Percentiles rank a stretch among this genome's conserved stretches.
These are phyloP conservation scores for Apiospora aurea DNA, from an alignment of 2,329 filamentous ascomycete species.

Conservation along the genomic window DNA sequence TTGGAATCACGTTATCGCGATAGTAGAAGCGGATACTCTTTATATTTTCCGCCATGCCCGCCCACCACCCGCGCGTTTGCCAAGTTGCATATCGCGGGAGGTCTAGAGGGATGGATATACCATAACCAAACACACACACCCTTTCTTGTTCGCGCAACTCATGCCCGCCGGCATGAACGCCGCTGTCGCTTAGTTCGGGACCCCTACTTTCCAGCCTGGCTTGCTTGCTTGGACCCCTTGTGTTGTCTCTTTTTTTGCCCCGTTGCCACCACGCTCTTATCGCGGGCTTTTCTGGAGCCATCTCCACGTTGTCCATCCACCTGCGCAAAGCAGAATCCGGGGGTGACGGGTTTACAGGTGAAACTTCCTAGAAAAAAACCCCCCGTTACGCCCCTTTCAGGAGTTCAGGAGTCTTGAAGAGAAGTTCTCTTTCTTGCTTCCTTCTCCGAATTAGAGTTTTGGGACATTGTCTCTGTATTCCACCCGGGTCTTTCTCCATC, in stretches of 20 bases:
- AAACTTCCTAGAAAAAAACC: not conserved
- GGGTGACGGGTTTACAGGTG: slow-evolving; percentile 10
- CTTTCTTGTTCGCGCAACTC: not conserved
- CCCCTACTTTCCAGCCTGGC: not conserved
- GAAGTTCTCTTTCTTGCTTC: not conserved
- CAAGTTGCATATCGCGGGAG: not conserved
- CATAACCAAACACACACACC: not conserved
- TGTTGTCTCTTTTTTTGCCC: slow-evolving; percentile 6
- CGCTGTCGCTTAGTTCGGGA: not conserved
- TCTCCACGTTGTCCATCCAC: slow-evolving; percentile 15
- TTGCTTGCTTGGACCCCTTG: not conserved
- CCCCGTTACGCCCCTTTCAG: not conserved
- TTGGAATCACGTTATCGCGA: not conserved
- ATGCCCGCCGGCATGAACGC: slow-evolving; percentile 6
- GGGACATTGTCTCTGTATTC: not conserved
- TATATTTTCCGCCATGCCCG: not conserved
- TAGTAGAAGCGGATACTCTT: not conserved
- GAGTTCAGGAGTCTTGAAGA: not conserved
- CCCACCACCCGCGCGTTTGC: not conserved
- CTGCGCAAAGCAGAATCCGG: slow-evolving; percentile 4
- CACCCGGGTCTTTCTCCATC: not conserved
- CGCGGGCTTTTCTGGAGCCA: slow-evolving; percentile 7
- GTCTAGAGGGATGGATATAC: not conserved
- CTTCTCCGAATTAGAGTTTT: not conserved
- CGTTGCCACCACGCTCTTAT: not conserved